A percentile compares a stretch with the other conserved stretches of the same genome.
Evolutionary conservation across 1,284 basidiomycete genomes (phyloP).

Genomic region (Boletellus deceptivus): DNA sequence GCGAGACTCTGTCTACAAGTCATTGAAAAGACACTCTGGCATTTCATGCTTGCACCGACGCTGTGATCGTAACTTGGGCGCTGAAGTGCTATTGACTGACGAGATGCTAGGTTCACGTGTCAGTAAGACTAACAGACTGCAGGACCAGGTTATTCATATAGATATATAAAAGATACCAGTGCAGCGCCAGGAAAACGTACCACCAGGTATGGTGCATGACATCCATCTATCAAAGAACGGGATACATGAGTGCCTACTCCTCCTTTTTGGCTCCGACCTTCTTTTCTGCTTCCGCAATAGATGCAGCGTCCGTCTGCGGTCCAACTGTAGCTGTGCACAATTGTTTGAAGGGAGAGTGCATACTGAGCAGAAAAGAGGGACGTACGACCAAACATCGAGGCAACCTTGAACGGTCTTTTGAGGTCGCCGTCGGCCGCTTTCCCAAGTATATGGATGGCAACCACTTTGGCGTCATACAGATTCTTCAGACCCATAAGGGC

Average conservation of each 20-base stretch:
- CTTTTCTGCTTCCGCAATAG: constrained; percentile 88
- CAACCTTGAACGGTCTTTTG: constrained; percentile 88
- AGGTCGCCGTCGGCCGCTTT: constrained; percentile 82
- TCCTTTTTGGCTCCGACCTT: constrained; percentile 76
- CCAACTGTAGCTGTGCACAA: constrained; percentile 41
- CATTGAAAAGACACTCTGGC: no score
- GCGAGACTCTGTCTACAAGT: no score
- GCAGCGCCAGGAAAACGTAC: background rate
- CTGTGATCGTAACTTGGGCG: no score
- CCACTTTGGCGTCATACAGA: constrained; percentile 81
- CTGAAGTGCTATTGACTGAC: no score
- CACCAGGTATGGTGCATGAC: constrained; percentile 6
- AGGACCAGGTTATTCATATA: constrained; percentile 11
- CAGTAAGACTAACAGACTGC: no score
- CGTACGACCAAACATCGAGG: constrained; percentile 70
- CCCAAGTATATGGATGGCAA: constrained; percentile 77
- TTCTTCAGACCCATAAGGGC: constrained; percentile 87
- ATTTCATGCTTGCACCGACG: no score
- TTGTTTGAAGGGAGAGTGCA: background rate
- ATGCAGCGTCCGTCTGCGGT: constrained; percentile 81
- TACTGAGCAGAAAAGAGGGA: constrained; percentile 7
- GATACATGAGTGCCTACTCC: constrained; percentile 44
- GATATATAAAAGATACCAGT: constrained; percentile 18
- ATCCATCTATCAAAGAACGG: constrained; percentile 22
- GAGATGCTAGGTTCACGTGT: no score